These are phyloP conservation scores for Tetrapyrgos nigripes DNA, from an alignment of 1,284 basidiomycete genomes.

Conservation along the genomic window DNA sequence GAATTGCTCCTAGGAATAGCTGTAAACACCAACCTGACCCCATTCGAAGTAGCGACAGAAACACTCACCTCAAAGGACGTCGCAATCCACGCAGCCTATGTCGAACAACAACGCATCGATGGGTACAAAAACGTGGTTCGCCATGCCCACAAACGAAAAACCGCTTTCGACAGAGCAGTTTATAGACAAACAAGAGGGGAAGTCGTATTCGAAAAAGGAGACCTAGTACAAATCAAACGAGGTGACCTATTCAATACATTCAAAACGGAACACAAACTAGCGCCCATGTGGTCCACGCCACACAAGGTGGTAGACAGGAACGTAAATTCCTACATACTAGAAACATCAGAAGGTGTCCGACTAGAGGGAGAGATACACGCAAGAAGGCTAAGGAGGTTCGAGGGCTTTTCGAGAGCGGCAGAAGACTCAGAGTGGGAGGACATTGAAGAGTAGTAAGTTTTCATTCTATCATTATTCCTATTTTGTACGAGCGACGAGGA, in stretches of 20 bases:
- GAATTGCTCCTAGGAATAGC: constrained; percentile 14
- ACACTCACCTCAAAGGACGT: neutral
- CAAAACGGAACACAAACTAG: constrained; percentile 21
- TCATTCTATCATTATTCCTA: too few species aligned
- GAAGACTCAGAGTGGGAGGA: constrained; percentile 13
- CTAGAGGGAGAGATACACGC: constrained; percentile 20
- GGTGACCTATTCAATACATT: constrained; percentile 24
- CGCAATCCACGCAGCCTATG: constrained; percentile 25
- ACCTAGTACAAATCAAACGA: constrained; percentile 23
- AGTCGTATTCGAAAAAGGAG: constrained; percentile 16
- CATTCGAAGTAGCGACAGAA: neutral
- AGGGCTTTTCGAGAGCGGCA: constrained; percentile 11
- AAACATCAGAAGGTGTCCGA: constrained; percentile 17
- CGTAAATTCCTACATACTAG: constrained; percentile 27
- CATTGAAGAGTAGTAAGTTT: neutral
- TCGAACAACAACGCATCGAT: constrained; percentile 30
- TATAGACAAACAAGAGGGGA: constrained; percentile 7
- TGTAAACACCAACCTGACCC: constrained; percentile 32
- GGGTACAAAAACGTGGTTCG: constrained; percentile 21
- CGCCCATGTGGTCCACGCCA: constrained; percentile 29
- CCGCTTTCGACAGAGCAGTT: constrained; percentile 25
- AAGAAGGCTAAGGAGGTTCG: constrained; percentile 19
- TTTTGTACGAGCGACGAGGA: too few species aligned
- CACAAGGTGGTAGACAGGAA: constrained; percentile 14
- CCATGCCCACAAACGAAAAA: constrained; percentile 24